Conservation (phyloP, 257 asterid genomes). For the Przewalskia tangutica region DNA sequence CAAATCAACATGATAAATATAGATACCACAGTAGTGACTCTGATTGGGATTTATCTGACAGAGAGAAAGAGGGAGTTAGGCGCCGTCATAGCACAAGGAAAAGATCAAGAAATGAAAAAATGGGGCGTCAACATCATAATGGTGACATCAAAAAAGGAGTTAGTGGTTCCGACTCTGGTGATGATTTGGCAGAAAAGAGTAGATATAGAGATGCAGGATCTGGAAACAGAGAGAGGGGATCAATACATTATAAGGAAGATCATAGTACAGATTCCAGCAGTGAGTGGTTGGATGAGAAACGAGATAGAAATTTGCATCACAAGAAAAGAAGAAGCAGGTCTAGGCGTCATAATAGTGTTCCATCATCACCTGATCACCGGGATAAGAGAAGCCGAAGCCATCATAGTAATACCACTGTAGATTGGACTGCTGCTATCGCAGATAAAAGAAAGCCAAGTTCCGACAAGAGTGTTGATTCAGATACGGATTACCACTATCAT, state of each 20-base stretch:
- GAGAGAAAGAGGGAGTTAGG: constrained; percentile 15
- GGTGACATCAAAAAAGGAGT: constrained; percentile 9
- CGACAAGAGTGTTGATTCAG: constrained; percentile 13
- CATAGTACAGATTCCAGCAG: constrained; percentile 15
- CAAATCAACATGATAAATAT: constrained; percentile 15
- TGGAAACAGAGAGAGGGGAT: constrained; percentile 19
- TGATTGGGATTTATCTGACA: constrained; percentile 21
- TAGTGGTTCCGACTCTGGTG: constrained; percentile 6
- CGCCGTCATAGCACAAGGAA: constrained; percentile 16
- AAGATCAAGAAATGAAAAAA: constrained; percentile 14
- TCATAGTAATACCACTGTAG: constrained; percentile 15
- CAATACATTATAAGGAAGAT: constrained; percentile 12
- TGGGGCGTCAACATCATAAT: constrained; percentile 13
- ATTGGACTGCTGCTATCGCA: constrained; percentile 21
- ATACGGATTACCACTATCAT: constrained; percentile 2
- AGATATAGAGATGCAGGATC: constrained; percentile 11
- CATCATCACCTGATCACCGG: constrained; percentile 29
- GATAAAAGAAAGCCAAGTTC: constrained; percentile 19
- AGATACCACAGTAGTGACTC: constrained; percentile 26
- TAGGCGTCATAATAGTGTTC: constrained; percentile 7
- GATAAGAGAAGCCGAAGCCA: constrained; percentile 16
- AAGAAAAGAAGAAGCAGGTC: not conserved
- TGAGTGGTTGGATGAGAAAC: constrained; percentile 12
- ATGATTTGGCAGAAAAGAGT: constrained; percentile 16
- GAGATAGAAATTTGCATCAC: not conserved